A percentile compares a stretch with the other conserved stretches of the same genome.
Conservation (phyloP, 345 rosid species). For the Geranium brycei region DNA sequence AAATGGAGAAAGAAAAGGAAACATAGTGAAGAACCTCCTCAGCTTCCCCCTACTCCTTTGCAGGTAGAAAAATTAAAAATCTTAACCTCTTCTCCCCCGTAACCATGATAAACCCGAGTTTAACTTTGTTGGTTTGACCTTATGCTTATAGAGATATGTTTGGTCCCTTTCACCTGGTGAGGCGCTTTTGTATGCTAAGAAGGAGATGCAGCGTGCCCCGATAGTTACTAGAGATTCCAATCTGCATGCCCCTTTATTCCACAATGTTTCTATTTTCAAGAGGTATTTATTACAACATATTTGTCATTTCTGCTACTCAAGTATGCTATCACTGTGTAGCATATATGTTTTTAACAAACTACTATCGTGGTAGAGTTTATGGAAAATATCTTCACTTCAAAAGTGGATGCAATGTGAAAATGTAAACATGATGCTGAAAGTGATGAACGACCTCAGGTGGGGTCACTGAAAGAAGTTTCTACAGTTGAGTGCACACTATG, state of each 20-base stretch:
- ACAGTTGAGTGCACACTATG: too few relatives aligned
- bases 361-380: neutral
- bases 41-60: conserved; percentile 16
- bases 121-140: conserved; percentile 1
- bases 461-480: too few relatives aligned
- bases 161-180: conserved; percentile 46
- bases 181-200: conserved; percentile 58
- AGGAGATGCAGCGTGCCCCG: conserved; percentile 43
- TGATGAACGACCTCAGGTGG: too few relatives aligned
- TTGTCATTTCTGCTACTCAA: neutral
- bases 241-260: conserved; percentile 45
- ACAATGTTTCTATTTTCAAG: conserved; percentile 54
- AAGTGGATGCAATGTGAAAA: too few relatives aligned
- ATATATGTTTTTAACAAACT: neutral
- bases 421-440: too few relatives aligned
- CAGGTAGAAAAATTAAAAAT: conserved; percentile 30
- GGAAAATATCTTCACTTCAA: too few relatives aligned
- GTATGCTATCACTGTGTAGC: neutral
- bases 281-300: conserved; percentile 26
- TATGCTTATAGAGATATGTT: conserved; percentile 29
- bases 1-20: conserved; percentile 17
- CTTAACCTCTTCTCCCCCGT: neutral
- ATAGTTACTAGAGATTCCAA: conserved; percentile 32
- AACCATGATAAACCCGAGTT: neutral
- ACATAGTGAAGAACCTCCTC: conserved; percentile 22